Evolutionary conservation across 495 filamentous ascomycete genomes (phyloP), one percentile per base, ranked within the genome.

Genomic region (Margaritispora aquatica): DNA sequence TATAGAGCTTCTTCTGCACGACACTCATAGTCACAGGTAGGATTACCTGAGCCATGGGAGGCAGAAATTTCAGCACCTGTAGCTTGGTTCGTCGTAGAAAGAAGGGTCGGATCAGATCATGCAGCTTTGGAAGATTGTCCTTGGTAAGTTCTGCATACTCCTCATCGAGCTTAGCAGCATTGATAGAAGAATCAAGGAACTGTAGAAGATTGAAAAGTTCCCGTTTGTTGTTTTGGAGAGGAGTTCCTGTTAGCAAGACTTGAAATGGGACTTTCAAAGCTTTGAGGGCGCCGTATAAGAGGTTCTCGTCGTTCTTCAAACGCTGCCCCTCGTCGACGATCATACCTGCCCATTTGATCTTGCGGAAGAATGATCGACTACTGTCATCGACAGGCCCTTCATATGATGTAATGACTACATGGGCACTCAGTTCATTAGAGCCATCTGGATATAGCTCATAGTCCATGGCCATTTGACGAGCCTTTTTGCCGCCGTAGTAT

Each of bases 301-400:
- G 74, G 44, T 86, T 92, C 65, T 87, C 84, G 64, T 97, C 92
- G 61, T 94, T 97, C 71, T 99, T 99, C 50, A 99, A 76, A 3
- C 95, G 85, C 66, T 99, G 95, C 13, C 94, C 95, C 75, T 99
- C 95, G 65, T 99, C 95, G 11, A 97, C 90, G 38, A 99, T 80
- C 27, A 99, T 73, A 4, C 88, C 93, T 51, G 85, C 85, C 95
- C 95, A 99, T 21, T 83, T 84, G 20, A 93, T 80, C 20, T 67
- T 73, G 8, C 75, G 74, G 58, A 97, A 88, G 20, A 86, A 79
- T 29, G 66, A 72, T 20, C 77, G 77, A 44, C 83, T 84, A 53
- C 82, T 82, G 1, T 84, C 79, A 46, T 90, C 86, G 27, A 86
- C 75, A 56, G 90, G 88, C 2, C 90, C 86, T 60, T 96, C 92